Conservation (phyloP, 306 rosid genomes). For the Pterocarpus macrocarpus region DNA sequence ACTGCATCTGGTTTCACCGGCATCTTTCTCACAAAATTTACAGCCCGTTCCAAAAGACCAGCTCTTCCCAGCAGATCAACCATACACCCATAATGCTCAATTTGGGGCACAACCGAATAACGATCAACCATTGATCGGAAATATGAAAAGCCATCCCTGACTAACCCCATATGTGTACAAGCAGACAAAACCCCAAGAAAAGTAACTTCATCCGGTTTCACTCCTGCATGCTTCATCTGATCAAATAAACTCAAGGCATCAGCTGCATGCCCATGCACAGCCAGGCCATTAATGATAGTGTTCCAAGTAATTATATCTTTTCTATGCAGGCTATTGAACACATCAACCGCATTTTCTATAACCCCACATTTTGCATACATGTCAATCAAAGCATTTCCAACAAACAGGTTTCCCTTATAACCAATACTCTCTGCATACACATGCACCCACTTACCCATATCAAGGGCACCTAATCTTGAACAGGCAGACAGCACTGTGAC, state of each 20-base stretch:
- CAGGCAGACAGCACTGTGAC: conserved; percentile 69
- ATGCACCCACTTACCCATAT: conserved; percentile 73
- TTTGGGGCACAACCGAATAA: conserved; percentile 59
- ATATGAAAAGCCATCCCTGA: conserved; percentile 56
- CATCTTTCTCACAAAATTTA: conserved; percentile 70
- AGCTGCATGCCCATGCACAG: conserved; percentile 64
- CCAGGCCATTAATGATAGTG: conserved; percentile 55
- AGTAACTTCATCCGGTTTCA: conserved; percentile 55
- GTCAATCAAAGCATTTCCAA: conserved; percentile 68
- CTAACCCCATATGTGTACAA: conserved; percentile 78
- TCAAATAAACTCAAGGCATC: conserved; percentile 72
- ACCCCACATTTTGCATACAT: conserved; percentile 88
- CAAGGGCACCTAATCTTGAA: conserved; percentile 86
- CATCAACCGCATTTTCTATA: conserved; percentile 61
- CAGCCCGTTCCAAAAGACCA: conserved; percentile 69
- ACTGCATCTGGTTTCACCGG: conserved; percentile 66
- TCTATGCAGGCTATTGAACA: conserved; percentile 54
- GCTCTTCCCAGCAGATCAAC: conserved; percentile 64
- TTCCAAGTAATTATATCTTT: conserved; percentile 61
- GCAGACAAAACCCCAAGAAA: conserved; percentile 76
- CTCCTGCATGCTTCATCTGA: conserved; percentile 64
- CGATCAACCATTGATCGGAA: conserved; percentile 66
- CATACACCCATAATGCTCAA: conserved; percentile 64
- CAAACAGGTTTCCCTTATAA: conserved; percentile 58
- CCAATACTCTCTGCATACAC: conserved; percentile 62